A percentile compares a stretch with the other conserved stretches of the same genome.
Evolutionary conservation across 805 yeast species (phyloP).

Genomic region (Metschnikowia reukaufii): DNA sequence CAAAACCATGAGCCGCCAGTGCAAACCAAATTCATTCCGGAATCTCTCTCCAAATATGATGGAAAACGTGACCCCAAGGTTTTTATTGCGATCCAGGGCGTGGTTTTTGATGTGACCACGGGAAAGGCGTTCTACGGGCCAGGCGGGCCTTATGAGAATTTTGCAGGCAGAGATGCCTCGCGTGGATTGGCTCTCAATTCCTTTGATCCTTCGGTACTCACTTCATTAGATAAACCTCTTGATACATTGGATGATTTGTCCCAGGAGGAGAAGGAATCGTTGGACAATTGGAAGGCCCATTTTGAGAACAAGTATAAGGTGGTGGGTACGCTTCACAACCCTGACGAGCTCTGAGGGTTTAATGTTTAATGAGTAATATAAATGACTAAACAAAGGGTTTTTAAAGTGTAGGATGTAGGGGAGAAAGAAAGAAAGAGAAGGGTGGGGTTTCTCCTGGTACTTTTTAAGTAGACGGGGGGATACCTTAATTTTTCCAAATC

Average conservation of each 20-base stretch:
- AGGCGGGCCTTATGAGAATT: slow-evolving; percentile 89
- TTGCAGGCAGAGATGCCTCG: slow-evolving; percentile 95
- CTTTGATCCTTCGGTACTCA: slow-evolving; percentile 67
- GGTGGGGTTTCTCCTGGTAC: too few relatives aligned
- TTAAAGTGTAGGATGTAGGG: background rate
- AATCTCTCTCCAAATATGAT: slow-evolving; percentile 68
- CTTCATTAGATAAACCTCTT: slow-evolving; percentile 71
- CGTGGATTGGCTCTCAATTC: slow-evolving; percentile 89
- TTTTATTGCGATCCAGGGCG: slow-evolving; percentile 83
- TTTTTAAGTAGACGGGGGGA: too few relatives aligned
- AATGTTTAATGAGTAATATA: background rate
- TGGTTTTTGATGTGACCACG: slow-evolving; percentile 76
- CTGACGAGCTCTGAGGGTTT: slow-evolving; percentile 5
- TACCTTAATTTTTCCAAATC: too few relatives aligned
- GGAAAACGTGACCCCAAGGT: slow-evolving; percentile 79
- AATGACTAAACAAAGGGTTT: background rate
- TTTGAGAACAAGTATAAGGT: slow-evolving; percentile 78
- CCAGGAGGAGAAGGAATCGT: slow-evolving; percentile 58
- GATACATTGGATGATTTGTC: slow-evolving; percentile 67
- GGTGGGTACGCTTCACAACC: slow-evolving; percentile 64
- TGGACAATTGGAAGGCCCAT: slow-evolving; percentile 83
- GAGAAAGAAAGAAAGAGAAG: background rate
- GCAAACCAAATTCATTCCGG: slow-evolving; percentile 69
- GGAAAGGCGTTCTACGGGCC: slow-evolving; percentile 93
- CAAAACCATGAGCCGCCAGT: slow-evolving; percentile 31